Percentiles rank a stretch among this genome's conserved stretches.
Evolutionary conservation across 306 rosid species (phyloP).

Genomic region (Sophora flavescens): DNA sequence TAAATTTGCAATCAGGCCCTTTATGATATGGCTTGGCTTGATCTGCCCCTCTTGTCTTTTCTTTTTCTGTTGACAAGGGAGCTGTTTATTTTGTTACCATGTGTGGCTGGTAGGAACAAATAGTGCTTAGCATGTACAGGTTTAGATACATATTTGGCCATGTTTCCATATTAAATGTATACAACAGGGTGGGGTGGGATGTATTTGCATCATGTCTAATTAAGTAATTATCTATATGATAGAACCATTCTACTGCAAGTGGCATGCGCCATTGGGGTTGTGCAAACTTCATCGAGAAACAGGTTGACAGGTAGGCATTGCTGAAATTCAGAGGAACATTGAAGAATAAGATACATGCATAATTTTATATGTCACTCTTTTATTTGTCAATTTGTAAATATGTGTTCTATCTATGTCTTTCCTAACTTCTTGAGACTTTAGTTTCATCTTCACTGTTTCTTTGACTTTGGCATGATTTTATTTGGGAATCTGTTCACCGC

Average conservation of each 20-base stretch:
- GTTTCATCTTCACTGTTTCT: not conserved
- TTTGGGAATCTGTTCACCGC: too few species aligned
- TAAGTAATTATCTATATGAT: conserved; percentile 44
- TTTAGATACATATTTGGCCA: conserved; percentile 58
- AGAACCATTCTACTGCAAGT: conserved; percentile 42
- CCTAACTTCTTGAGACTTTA: not conserved
- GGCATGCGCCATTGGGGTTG: conserved; percentile 39
- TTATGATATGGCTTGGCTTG: conserved; percentile 46
- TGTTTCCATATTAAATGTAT: conserved; percentile 52
- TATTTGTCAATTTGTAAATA: conserved; percentile 32
- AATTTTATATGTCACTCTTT: not conserved
- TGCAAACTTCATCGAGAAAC: conserved; percentile 35
- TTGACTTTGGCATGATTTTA: not conserved
- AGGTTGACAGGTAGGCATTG: conserved; percentile 47
- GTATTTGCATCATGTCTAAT: conserved; percentile 35
- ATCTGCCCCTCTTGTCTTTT: conserved; percentile 52
- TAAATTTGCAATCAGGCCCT: conserved; percentile 57
- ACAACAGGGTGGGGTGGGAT: conserved; percentile 48
- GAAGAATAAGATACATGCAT: conserved; percentile 53
- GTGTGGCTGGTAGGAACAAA: conserved; percentile 60
- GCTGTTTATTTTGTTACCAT: conserved; percentile 64
- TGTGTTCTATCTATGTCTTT: conserved; percentile 27
- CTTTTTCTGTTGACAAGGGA: conserved; percentile 54
- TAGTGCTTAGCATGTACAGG: conserved; percentile 65
- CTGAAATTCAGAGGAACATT: conserved; percentile 45